Evolutionary conservation across 164 flowering plant genomes (phyloP).

Genomic region (Macadamia tetraphylla): DNA sequence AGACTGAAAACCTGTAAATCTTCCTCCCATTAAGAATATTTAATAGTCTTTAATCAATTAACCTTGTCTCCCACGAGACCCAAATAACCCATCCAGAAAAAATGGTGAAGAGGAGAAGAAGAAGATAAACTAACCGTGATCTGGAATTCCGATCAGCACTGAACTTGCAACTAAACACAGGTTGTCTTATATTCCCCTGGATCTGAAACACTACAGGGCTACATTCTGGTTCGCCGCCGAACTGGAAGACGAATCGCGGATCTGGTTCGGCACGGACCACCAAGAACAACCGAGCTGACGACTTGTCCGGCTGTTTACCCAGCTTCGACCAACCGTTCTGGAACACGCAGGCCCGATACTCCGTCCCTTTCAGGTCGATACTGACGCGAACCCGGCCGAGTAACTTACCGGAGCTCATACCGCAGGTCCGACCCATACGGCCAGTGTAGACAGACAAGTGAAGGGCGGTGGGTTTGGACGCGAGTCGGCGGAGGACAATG

Average conservation of each 20-base stretch:
- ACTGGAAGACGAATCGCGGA: conserved; percentile 88
- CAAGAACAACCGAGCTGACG: conserved; percentile 51
- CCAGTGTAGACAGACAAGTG: conserved; percentile 58
- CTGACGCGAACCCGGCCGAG: conserved; percentile 48
- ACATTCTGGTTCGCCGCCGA: conserved; percentile 95
- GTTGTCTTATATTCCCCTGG: conserved; percentile 79
- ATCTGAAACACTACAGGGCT: conserved; percentile 93
- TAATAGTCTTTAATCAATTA: no score
- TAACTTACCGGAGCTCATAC: conserved; percentile 45
- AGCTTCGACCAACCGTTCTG: conserved; percentile 79
- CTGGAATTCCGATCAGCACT: conserved; percentile 75
- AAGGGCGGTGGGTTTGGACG: conserved; percentile 40
- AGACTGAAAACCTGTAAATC: no score
- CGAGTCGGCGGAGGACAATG: conserved; percentile 43
- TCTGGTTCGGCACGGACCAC: conserved; percentile 82
- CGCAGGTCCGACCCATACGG: conserved; percentile 59
- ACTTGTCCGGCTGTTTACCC: conserved; percentile 35
- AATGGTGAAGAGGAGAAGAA: background rate
- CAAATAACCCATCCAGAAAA: no score
- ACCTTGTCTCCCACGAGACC: no score
- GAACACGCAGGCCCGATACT: conserved; percentile 33
- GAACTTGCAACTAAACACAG: conserved; percentile 95
- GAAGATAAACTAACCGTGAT: conserved; percentile 45
- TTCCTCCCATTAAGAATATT: no score
- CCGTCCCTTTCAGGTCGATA: conserved; percentile 35